Evolutionary conservation across 176 grass and related monocot species (phyloP), one percentile per base, ranked within the genome.

Genomic region (Chrysopogon serrulatus): DNA sequence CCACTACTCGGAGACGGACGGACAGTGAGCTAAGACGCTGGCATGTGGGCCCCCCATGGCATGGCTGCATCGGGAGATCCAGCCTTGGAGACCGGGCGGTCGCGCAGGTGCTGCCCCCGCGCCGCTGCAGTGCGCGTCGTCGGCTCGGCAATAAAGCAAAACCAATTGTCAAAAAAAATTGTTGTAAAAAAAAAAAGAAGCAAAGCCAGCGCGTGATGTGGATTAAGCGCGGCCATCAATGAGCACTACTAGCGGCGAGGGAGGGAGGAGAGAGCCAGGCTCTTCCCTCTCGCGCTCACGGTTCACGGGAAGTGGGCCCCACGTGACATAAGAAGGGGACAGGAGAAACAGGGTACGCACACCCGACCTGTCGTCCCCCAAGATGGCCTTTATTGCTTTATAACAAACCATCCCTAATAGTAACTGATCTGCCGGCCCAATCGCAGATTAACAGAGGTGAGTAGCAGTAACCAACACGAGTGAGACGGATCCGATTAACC

Each of bases 161-260:
- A n/a, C n/a, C n/a, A n/a, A n/a, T n/a, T n/a, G n/a, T n/a, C n/a
- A n/a, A n/a, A n/a, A n/a, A n/a, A n/a, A n/a, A n/a, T n/a, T n/a
- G n/a, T n/a, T n/a, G n/a, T n/a, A n/a, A n/a, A n/a, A n/a, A n/a
- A n/a, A n/a, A n/a, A n/a, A n/a, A n/a, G n/a, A n/a, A n/a, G n/a
- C n/a, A n/a, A n/a, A n/a, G n/a, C n/a, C n/a, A n/a, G n/a, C n/a
- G n/a, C n/a, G n/a, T n/a, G n/a, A n/a, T 14, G 57, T 35, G 36
- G 73, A 41, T 43, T 24, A 65, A 76, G 77, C 82, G 60, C 82
- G n/a, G 71, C 19, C 72, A 86, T 78, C 88, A 86, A 78, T 57
- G 72, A 34, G 56, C 54, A 3, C 6, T 17, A 8, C 2, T 1
- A 11, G 27, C 1, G 12, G 26, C 76, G 33, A 16, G 2, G 37